Base-by-base conservation (phyloP, 495 filamentous ascomycete genomes). In the Immersiella caudata region DNA sequence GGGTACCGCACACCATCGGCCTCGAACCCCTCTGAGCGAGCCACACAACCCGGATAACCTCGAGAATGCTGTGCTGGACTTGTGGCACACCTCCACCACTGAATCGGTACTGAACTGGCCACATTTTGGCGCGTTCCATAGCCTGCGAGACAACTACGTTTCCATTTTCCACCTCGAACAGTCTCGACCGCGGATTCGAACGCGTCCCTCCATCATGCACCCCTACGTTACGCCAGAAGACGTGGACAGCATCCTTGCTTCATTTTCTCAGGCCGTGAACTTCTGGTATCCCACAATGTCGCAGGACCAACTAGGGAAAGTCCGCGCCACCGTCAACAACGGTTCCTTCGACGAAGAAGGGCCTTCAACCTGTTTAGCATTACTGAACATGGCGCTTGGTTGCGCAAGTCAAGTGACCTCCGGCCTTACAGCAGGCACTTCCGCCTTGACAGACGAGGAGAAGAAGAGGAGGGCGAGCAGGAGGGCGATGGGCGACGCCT, bases 201-300 rank as follows among this genome's bases (percentile, higher is more conserved):
- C 69, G 3, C 55, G 64, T 27, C 35, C 67, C 9, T 36, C 62
- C 3, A 65, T 60, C 29, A 73, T 76, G 33, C 58, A 67, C 24
- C 75, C 72, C 4, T 80, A 80, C 66, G 68, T 82, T 12, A 79
- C 75, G 5, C 36, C 66, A 1, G 69, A 74, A 6, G 82, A 84
- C 50, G 71, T 77, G 0, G 65, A 77, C n/a, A 71, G 74, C 26
- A 71, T 83, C 16, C 68, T 84, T 25, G 66, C 66, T 1, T 71
- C 75, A 14, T 79, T 79, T 33, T 62, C 72, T 36, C 59, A 67
- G 7, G 67, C 64, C 54, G 71, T 78, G n/a, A 79, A 79, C 66
- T 79, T 79, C 56, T 78, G 75, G 75, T 79, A 79, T 70, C 77
- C 77, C 9, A 74, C 70, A 24, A 68, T 74, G 61, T 71, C 69